phyloP scores from a whole-genome alignment of 2,329 filamentous ascomycete genomes.

The Anisogramma anomala region DNA sequence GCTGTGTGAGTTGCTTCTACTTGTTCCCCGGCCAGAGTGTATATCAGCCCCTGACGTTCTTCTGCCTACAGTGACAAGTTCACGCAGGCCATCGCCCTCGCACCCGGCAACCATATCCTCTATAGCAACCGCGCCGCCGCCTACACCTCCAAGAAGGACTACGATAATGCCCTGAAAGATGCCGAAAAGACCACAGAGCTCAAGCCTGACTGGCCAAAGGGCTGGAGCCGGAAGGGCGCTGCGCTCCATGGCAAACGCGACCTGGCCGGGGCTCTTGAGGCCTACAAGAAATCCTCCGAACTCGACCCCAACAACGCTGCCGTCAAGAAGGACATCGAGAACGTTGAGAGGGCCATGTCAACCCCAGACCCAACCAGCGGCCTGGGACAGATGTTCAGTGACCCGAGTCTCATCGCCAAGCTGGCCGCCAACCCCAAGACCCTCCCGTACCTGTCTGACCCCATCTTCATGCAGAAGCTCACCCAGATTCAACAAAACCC shows the following conservation, averaged over 20 bases:
- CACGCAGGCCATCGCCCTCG: slow-evolving; percentile 73
- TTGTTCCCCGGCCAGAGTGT: neutral
- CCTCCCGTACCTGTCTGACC: slow-evolving; percentile 64
- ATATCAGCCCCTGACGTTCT: slow-evolving; percentile 8
- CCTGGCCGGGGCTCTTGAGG: slow-evolving; percentile 71
- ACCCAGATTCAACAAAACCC: slow-evolving; percentile 74
- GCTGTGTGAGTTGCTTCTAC: slow-evolving; percentile 60
- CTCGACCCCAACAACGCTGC: slow-evolving; percentile 84
- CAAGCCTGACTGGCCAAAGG: slow-evolving; percentile 97
- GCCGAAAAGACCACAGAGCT: slow-evolving; percentile 87
- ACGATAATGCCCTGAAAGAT: slow-evolving; percentile 72
- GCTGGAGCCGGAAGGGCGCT: slow-evolving; percentile 86
- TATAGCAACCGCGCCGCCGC: slow-evolving; percentile 92
- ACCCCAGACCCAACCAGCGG: slow-evolving; percentile 44
- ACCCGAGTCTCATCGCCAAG: slow-evolving; percentile 82
- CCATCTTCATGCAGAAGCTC: slow-evolving; percentile 81
- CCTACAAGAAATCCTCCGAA: slow-evolving; percentile 91
- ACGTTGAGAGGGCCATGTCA: slow-evolving; percentile 77
- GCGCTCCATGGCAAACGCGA: slow-evolving; percentile 83
- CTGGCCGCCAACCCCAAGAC: slow-evolving; percentile 94
- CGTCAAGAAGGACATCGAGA: slow-evolving; percentile 75
- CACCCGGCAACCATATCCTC: slow-evolving; percentile 86
- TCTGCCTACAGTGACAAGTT: slow-evolving; percentile 67
- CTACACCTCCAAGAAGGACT: slow-evolving; percentile 82
- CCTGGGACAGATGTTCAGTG: slow-evolving; percentile 86